Conservation (phyloP, 2,329 filamentous ascomycete species). For the Botrytis aclada region DNA sequence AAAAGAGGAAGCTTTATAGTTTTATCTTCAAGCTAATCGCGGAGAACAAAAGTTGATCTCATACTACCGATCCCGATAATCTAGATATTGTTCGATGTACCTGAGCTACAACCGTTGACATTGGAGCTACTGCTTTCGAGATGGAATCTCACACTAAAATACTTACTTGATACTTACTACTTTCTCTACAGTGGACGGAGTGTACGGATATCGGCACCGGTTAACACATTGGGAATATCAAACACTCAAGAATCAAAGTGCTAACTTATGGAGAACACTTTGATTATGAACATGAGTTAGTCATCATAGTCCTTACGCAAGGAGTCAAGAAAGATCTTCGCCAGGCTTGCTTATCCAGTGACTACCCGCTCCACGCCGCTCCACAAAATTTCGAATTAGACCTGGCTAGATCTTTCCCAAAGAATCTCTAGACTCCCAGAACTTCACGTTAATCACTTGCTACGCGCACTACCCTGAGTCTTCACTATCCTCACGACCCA, state of each 20-base stretch:
- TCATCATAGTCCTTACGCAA: not conserved
- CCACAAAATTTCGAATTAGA: conserved; percentile 11
- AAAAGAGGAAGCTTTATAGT: not conserved
- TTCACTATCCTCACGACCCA: not conserved
- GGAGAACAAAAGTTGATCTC: not conserved
- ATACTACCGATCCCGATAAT: not conserved
- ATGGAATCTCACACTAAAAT: not conserved
- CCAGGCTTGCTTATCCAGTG: conserved; percentile 13
- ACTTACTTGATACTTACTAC: not conserved
- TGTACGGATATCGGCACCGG: not conserved
- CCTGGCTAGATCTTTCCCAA: conserved; percentile 18
- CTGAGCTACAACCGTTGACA: not conserved
- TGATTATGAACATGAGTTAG: not conserved
- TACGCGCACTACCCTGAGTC: not conserved
- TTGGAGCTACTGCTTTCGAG: not conserved
- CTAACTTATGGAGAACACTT: not conserved
- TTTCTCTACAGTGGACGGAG: not conserved
- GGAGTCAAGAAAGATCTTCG: conserved; percentile 2
- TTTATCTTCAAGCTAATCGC: not conserved
- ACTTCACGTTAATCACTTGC: not conserved
- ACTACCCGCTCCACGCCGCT: not conserved
- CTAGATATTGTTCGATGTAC: not conserved
- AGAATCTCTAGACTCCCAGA: conserved; percentile 7
- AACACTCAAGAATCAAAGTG: not conserved
- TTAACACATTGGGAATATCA: not conserved